Base-by-base conservation (phyloP, 78 protist species). In the Bigelowiella natans region DNA sequence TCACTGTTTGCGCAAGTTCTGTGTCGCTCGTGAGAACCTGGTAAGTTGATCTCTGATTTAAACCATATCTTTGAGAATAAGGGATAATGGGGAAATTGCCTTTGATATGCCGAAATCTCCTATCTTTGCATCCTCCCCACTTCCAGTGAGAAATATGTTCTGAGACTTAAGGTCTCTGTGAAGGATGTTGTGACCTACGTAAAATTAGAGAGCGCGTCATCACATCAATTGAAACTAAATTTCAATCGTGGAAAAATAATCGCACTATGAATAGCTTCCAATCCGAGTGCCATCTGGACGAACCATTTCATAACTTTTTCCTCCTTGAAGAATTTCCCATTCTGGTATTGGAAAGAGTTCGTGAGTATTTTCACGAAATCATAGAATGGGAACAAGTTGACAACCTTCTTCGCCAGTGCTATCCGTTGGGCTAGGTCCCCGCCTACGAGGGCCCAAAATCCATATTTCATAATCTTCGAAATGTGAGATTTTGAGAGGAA, bases 141-240 rank as follows among this genome's bases (percentile, higher is more conserved):
- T 82, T 37, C 82, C 30, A 26, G 36, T 89, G 2, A 92, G 63
- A 2, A 89, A 92, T 31, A 92, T 37, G 2, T 92, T 92, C 84
- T 83, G 91, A 11, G 89, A 39, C 64, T 92, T 92, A 31, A 92
- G 7, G 84, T 92, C 94, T 31, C 94, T 1, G 63, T 92, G 94
- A 2, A 92, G 31, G 31, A 92, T 92, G 29, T 92, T 92, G 73
- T 51, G 73, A 18, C 73, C 73, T 51, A 51, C 7, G 73, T 7
- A n/a, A n/a, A n/a, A n/a, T n/a, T n/a, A n/a, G n/a, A n/a, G n/a
- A n/a, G n/a, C n/a, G n/a, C n/a, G n/a, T n/a, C n/a, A n/a, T n/a
- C n/a, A n/a, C n/a, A n/a, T n/a, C n/a, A n/a, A n/a, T n/a, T n/a
- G n/a, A n/a, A n/a, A n/a, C n/a, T n/a, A n/a, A n/a, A n/a, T n/a